These are phyloP conservation scores for Epichloe typhina DNA, from an alignment of 2,329 filamentous ascomycete species.

Conservation along the genomic window DNA sequence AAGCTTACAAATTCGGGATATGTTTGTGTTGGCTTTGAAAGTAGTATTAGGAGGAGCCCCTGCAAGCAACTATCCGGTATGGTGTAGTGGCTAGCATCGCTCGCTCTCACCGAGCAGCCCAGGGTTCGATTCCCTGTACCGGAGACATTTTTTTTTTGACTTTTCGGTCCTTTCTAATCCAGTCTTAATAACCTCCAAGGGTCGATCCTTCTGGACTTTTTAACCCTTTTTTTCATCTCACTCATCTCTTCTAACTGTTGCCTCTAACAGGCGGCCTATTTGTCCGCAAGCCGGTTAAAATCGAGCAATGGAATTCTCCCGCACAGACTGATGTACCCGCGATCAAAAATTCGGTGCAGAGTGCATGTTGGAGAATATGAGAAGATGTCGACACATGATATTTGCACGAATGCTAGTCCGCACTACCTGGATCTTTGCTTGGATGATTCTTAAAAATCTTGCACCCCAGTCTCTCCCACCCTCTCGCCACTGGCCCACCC, in stretches of 20 bases:
- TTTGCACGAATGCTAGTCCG: not conserved
- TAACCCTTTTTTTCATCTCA: conserved; percentile 4
- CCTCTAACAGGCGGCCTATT: too few species aligned
- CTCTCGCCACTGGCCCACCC: conserved; percentile 40
- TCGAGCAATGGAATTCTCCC: not conserved
- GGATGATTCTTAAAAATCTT: conserved; percentile 48
- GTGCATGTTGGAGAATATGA: not conserved
- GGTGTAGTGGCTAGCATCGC: conserved; percentile 25
- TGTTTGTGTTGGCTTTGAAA: not conserved
- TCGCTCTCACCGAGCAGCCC: conserved; percentile 24
- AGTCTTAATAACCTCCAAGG: not conserved
- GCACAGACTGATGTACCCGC: not conserved
- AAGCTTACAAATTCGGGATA: conserved; percentile 11
- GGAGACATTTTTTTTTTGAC: conserved; percentile 9
- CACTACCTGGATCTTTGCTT: not conserved
- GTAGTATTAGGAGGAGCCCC: accelerated
- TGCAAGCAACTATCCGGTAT: conserved; percentile 18
- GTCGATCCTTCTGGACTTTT: not conserved
- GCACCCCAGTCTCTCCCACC: conserved; percentile 54
- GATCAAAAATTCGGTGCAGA: not conserved
- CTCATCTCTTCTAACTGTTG: too few species aligned
- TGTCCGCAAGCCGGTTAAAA: too few species aligned
- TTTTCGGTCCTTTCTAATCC: not conserved
- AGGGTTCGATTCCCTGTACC: conserved; percentile 24
- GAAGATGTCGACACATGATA: not conserved